phyloP scores from a whole-genome alignment of 306 rosid species.

The Argentina anserina region DNA sequence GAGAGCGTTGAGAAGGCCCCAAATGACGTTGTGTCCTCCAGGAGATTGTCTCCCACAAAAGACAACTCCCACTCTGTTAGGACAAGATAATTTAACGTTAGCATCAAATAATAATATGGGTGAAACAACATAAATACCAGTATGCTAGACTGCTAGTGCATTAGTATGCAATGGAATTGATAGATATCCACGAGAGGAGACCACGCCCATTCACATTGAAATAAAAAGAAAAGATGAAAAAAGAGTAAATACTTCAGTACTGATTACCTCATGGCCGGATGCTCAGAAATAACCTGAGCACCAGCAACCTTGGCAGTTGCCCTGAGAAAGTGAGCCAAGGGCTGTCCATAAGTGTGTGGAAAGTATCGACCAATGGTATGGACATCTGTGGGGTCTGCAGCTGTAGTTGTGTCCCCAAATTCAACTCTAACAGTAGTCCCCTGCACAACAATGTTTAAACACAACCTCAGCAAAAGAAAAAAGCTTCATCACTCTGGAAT shows the following conservation, averaged over 20 bases:
- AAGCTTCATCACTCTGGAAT: background rate
- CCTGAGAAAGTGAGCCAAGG: constrained; percentile 96
- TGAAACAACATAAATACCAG: background rate
- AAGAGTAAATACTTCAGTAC: background rate
- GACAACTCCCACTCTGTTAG: constrained; percentile 79
- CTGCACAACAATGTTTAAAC: constrained; percentile 29
- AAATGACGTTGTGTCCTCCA: constrained; percentile 94
- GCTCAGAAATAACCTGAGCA: constrained; percentile 86
- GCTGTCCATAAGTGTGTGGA: constrained; percentile 80
- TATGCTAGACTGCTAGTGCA: background rate
- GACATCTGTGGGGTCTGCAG: constrained; percentile 71
- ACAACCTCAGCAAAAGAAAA: constrained; percentile 1
- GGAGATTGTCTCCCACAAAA: constrained; percentile 99
- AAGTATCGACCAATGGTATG: constrained; percentile 55
- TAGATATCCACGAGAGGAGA: background rate
- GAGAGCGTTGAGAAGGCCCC: constrained; percentile 87
- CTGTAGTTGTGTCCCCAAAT: constrained; percentile 80
- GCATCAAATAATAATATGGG: background rate
- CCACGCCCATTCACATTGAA: background rate
- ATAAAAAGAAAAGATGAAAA: background rate
- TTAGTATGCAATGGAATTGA: background rate
- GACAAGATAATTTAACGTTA: background rate
- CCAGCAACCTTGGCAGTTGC: constrained; percentile 84
- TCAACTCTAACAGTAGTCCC: constrained; percentile 96
- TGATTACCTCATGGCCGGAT: constrained; percentile 60